phyloP scores from a whole-genome alignment of 805 yeast species.

The Maudiozyma saulgeensis region DNA sequence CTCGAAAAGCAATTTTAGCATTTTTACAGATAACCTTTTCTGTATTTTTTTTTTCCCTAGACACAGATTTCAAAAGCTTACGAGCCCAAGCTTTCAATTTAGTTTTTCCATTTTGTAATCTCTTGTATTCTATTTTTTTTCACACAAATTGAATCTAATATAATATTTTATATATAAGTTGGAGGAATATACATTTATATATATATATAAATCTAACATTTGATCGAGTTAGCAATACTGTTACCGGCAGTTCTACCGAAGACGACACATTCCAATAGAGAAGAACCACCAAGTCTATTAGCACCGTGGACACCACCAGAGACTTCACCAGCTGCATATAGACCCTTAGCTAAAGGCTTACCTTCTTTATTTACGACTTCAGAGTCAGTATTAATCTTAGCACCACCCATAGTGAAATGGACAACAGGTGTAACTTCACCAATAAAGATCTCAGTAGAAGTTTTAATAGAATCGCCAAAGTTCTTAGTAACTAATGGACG shows the following conservation, averaged over 20 bases:
- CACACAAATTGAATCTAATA: too few species aligned
- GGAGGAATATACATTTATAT: background rate
- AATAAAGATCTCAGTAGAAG: conserved; percentile 31
- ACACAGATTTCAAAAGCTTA: too few species aligned
- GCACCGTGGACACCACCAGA: conserved; percentile 64
- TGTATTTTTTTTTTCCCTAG: too few species aligned
- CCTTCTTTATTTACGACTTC: conserved; percentile 33
- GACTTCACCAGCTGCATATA: conserved; percentile 59
- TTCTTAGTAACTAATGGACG: conserved; percentile 29
- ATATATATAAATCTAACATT: background rate
- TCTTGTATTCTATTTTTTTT: too few species aligned
- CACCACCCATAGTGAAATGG: conserved; percentile 64
- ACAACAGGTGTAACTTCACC: conserved; percentile 53
- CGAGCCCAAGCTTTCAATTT: too few species aligned
- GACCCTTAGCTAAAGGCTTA: conserved; percentile 32
- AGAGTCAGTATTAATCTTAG: conserved; percentile 40
- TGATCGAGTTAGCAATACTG: conserved; percentile 11
- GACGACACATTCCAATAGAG: conserved; percentile 51
- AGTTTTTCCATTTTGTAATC: too few species aligned
- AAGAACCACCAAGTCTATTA: conserved; percentile 51
- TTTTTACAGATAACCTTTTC: too few species aligned
- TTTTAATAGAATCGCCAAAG: conserved; percentile 21
- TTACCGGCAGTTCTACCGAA: conserved; percentile 46
- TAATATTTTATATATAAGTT: too few species aligned
- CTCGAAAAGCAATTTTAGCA: too few species aligned